A percentile compares a stretch with the other conserved stretches of the same genome.
These are phyloP conservation scores for Zopfochytrium polystomum DNA, from an alignment of 371 early-diverging fungal genomes.

Conservation along the genomic window DNA sequence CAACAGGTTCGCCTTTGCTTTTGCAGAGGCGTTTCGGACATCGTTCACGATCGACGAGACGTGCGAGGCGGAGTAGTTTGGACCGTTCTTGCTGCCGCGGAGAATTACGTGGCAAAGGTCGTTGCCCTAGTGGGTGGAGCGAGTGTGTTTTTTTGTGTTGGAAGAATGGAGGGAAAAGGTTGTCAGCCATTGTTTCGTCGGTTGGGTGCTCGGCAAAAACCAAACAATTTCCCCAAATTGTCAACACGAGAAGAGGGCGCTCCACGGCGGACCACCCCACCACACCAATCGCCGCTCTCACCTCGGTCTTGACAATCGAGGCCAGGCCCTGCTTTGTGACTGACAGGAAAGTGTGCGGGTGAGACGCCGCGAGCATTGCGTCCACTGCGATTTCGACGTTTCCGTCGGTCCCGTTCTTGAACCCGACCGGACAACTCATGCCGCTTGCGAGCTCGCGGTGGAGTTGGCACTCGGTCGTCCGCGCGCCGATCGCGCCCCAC, in stretches of 20 bases:
- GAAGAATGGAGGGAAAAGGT: too few relatives aligned
- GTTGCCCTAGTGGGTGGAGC: too few relatives aligned
- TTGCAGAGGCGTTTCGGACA: constrained; percentile 30
- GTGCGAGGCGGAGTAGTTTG: constrained; percentile 73
- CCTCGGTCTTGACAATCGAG: constrained; percentile 83
- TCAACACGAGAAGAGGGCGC: too few relatives aligned
- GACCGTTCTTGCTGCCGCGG: constrained; percentile 83
- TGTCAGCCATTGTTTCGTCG: too few relatives aligned
- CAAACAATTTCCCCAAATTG: too few relatives aligned
- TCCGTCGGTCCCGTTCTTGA: constrained; percentile 88
- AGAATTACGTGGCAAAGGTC: constrained; percentile 81
- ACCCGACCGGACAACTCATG: constrained; percentile 88
- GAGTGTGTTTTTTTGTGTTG: too few relatives aligned
- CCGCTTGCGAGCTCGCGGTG: constrained; percentile 77
- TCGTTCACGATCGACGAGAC: constrained; percentile 25
- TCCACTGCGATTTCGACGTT: constrained; percentile 81
- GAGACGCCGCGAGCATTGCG: constrained; percentile 72
- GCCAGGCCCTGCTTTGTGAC: constrained; percentile 93
- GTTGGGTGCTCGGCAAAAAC: too few relatives aligned
- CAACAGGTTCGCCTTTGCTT: too few relatives aligned
- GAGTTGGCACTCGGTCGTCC: constrained; percentile 91
- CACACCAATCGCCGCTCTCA: too few relatives aligned
- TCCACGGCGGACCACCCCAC: too few relatives aligned
- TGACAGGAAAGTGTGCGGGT: constrained; percentile 88
- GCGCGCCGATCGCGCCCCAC: constrained; percentile 79